Evolutionary conservation across 805 yeast genomes (phyloP).

Genomic region (Brettanomyces bruxellensis): DNA sequence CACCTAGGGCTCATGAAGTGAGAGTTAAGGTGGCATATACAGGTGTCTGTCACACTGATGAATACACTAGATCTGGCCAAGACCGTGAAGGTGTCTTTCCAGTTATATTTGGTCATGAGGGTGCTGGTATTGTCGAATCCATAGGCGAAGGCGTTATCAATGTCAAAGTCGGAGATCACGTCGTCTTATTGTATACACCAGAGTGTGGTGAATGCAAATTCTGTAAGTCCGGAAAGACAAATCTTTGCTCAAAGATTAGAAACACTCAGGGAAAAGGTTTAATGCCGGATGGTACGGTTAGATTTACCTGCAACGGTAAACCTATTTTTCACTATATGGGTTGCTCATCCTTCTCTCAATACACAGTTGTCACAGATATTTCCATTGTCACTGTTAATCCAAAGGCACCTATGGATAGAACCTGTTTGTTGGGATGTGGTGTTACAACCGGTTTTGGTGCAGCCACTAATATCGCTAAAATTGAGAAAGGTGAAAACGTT

Average conservation of each 20-base stretch:
- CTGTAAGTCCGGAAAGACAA: slow-evolving; percentile 92
- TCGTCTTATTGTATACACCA: slow-evolving; percentile 90
- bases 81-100: slow-evolving; percentile 98
- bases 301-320: slow-evolving; percentile 84
- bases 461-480: slow-evolving; percentile 87
- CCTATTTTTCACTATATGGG: slow-evolving; percentile 93
- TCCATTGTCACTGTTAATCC: slow-evolving; percentile 89
- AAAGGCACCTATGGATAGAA: slow-evolving; percentile 73
- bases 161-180: slow-evolving; percentile 91
- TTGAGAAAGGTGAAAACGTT: slow-evolving; percentile 83
- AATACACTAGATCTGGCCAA: slow-evolving; percentile 86
- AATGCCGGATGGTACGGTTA: slow-evolving; percentile 95
- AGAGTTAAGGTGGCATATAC: slow-evolving; percentile 81
- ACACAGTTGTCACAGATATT: slow-evolving; percentile 96
- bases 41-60: slow-evolving; percentile 98
- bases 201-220: slow-evolving; percentile 94
- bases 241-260: slow-evolving; percentile 90
- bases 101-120: slow-evolving; percentile 91
- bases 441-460: slow-evolving; percentile 98
- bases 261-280: slow-evolving; percentile 98
- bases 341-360: slow-evolving; percentile 92
- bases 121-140: slow-evolving; percentile 94
- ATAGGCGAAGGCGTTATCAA: slow-evolving; percentile 89
- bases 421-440: slow-evolving; percentile 96
- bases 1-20: slow-evolving; percentile 97